Conservation (phyloP, 805 yeast genomes). For the Schwanniomyces yamadae region DNA sequence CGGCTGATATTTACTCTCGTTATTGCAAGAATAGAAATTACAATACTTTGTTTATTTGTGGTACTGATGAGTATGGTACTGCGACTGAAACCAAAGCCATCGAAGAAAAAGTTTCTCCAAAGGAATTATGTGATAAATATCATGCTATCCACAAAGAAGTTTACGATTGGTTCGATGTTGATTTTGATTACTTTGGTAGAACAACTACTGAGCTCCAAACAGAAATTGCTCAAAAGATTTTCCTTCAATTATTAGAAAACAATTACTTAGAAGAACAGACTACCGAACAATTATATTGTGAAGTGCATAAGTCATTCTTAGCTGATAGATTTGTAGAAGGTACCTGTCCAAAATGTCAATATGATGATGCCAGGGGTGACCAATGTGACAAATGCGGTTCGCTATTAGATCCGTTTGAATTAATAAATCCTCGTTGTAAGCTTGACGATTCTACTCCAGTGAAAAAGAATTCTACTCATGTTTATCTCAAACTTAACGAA, state of each 20-base stretch:
- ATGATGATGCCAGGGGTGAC: constrained; percentile 98
- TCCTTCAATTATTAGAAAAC: constrained; percentile 70
- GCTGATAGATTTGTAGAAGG: constrained; percentile 99
- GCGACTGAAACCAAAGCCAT: constrained; percentile 98
- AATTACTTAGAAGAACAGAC: constrained; percentile 82
- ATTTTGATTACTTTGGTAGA: constrained; percentile 93
- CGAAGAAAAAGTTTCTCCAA: constrained; percentile 88
- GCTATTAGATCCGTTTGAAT: constrained; percentile 86
- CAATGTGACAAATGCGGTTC: constrained; percentile 97
- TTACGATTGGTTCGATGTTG: constrained; percentile 96
- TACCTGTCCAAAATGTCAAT: constrained; percentile 90
- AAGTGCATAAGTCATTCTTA: constrained; percentile 81
- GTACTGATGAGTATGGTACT: constrained; percentile 99
- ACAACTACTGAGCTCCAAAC: constrained; percentile 92
- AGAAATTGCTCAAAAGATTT: constrained; percentile 92
- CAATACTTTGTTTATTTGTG: constrained; percentile 85
- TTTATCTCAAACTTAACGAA: constrained; percentile 80
- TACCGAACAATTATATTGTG: constrained; percentile 89
- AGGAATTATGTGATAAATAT: constrained; percentile 87
- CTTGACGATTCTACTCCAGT: constrained; percentile 81
- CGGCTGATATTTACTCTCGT: constrained; percentile 92
- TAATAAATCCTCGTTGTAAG: constrained; percentile 94
- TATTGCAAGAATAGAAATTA: constrained; percentile 86
- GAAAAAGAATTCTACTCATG: constrained; percentile 78
- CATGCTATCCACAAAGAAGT: constrained; percentile 83